Evolutionary conservation across 805 yeast species (phyloP).

Genomic region (Candida palmyrensis): DNA sequence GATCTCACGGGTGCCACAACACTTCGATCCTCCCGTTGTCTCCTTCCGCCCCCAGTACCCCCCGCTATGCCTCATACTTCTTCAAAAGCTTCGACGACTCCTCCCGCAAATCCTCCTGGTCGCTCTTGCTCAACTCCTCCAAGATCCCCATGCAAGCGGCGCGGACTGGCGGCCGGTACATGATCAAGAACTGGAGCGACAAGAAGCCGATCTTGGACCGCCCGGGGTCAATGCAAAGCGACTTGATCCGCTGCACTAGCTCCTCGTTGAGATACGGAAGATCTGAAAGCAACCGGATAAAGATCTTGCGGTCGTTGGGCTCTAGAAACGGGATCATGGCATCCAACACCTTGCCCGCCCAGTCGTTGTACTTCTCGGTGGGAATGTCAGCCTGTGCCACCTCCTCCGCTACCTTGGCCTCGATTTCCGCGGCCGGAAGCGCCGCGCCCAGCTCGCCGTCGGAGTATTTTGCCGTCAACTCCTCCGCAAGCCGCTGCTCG

Average conservation of each 20-base stretch:
- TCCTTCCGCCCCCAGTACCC: neutral
- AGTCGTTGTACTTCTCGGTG: constrained; percentile 55
- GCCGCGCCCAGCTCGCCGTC: constrained; percentile 12
- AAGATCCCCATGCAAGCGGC: constrained; percentile 46
- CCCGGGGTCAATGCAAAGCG: constrained; percentile 81
- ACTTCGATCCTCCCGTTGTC: neutral
- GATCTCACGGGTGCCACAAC: neutral
- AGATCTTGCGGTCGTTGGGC: constrained; percentile 69
- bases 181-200: constrained; percentile 73
- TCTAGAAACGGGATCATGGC: constrained; percentile 82
- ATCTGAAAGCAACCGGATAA: constrained; percentile 81
- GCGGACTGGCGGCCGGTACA: constrained; percentile 87
- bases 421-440: constrained; percentile 14
- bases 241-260: constrained; percentile 59
- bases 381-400: constrained; percentile 14
- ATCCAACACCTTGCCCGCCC: constrained; percentile 72
- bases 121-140: constrained; percentile 36
- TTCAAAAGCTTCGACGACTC: constrained; percentile 42
- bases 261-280: constrained; percentile 67
- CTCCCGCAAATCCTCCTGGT: constrained; percentile 46
- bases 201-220: constrained; percentile 77
- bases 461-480: constrained; percentile 11
- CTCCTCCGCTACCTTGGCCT: constrained; percentile 12
- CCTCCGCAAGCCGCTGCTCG: constrained; percentile 22
- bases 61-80: constrained; percentile 39